These are phyloP conservation scores for Hortaea werneckii DNA, from an alignment of 2,329 filamentous ascomycete genomes.

Conservation along the genomic window DNA sequence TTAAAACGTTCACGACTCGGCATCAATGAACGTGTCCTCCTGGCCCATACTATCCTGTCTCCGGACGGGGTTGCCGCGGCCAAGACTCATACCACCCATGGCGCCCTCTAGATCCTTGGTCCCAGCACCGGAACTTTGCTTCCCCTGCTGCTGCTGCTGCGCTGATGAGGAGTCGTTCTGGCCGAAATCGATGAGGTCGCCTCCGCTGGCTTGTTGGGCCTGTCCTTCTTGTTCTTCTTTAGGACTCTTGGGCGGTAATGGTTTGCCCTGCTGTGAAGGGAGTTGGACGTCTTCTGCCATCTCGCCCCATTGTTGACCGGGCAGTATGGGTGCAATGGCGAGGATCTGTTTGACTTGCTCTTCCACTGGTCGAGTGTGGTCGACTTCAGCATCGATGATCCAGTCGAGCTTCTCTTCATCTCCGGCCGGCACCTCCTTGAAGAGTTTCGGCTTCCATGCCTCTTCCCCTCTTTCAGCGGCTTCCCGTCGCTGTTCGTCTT, in stretches of 20 bases:
- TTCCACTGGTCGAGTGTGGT: constrained; percentile 52
- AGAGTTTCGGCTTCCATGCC: constrained; percentile 82
- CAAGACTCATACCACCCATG: constrained; percentile 6
- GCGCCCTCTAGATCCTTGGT: constrained; percentile 1
- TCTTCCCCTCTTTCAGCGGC: constrained; percentile 69
- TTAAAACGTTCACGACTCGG: constrained; percentile 29
- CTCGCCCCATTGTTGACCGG: constrained; percentile 47
- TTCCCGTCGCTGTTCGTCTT: constrained; percentile 84
- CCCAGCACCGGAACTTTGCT: constrained; percentile 5
- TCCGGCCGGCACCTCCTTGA: constrained; percentile 56
- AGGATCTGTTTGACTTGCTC: constrained; percentile 73
- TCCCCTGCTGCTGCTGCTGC: constrained; percentile 2
- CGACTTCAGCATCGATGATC: constrained; percentile 79
- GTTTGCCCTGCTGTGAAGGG: constrained; percentile 12
- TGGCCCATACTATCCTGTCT: constrained; percentile 32
- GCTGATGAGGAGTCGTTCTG: constrained; percentile 28
- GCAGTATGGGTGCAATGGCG: constrained; percentile 73
- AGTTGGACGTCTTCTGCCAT: background rate
- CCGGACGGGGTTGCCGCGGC: constrained; percentile 17
- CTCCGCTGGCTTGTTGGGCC: constrained; percentile 12
- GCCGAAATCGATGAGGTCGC: constrained; percentile 50
- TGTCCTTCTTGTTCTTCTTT: constrained; percentile 2
- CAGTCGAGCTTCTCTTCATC: constrained; percentile 80
- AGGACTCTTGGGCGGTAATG: background rate
- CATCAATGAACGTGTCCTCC: constrained; percentile 40